Base-by-base conservation (phyloP, 2,329 filamentous ascomycete species). In the Phialophora verrucosa region DNA sequence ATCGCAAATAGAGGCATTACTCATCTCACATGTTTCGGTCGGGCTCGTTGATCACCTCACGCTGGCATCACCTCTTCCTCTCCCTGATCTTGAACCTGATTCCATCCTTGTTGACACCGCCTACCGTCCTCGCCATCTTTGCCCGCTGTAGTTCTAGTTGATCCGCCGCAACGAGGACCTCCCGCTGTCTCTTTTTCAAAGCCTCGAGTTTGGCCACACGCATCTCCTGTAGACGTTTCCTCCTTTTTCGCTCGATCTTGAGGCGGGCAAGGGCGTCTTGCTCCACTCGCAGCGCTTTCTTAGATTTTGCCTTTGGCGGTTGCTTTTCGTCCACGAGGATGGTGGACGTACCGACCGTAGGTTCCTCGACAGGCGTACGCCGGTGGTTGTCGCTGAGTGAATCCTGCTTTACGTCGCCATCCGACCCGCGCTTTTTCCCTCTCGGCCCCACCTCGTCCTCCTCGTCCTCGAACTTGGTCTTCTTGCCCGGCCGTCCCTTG, bases 61-160 rank as follows among this genome's bases (percentile, higher is more conserved):
- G 32, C 29, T 54, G 32, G n/a, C 7, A 10, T 47, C 23, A 56
- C 57, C 31, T 80, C 80, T 88, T 89, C 70, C 87, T 79, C 78
- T 88, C 85, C 63, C 86, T 79, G 53, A 86, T 79, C 79, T 88
- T 89, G 82, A 87, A 90, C 73, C 87, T 88, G 72, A 87, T 79
- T 8, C 87, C 87, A 64, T 85, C 80, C 76, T 88, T 88, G 76
- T 88, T 89, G 62, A 84, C 81, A 0, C 87, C 87, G 20, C 87
- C 87, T 3, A 86, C 79, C 1, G 81, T 83, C 67, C 84, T 84
- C 69, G 82, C 83, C 87, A 89, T 89, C 75, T 83, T 84, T 10
- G 83, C 87, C 55, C 86, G 80, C 75, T 89, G 87, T 69, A 83
- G 75, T 51, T 88, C 86, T 25, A 89, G 75, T 72, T 85, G 83